Base-by-base conservation (phyloP, 129 eudicot species). In the Dittrichia graveolens region DNA sequence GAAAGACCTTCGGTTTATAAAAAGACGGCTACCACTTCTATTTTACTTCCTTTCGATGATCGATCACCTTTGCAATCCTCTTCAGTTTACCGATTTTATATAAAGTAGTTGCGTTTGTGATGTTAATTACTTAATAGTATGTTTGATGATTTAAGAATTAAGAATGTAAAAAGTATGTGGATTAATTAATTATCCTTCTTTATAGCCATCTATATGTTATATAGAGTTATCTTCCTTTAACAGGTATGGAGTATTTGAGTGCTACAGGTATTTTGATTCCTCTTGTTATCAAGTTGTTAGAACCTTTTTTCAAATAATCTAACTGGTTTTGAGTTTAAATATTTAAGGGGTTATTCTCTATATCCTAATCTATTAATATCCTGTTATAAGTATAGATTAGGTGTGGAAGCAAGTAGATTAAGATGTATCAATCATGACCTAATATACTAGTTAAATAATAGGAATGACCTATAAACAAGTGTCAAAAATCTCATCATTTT, bases 131-230 rank as follows among this genome's bases (percentile, higher is more conserved):
- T 72, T 61, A 61, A 67, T 59, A 76, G 76, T 73, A 65, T 73
- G 77, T 73, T 73, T 80, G 76, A 72, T 80, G 76, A 72, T 74
- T 81, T 40, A 43, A 39, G 78, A 70, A 65, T 61, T 73, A 31
- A 77, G 78, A 75, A 44, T 87, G 85, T 79, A 87, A 65, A 87
- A 81, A 87, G 55, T 11, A 72, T 64, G 67, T 82, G 78, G 79
- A 24, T 24, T 24, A 74, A 68, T 68, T 48, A 48, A 48, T 13
- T 61, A 46, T 64, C 38, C 62, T 75, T 60, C 67, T 49, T 9
- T 60, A 46, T 60, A 67, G 49, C 60, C 58, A 59, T 60, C 69
- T 45, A 62, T 35, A 38, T 72, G 67, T 44, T 58, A 24, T 24
- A 0, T 24, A 45, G 45, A 72, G 34, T 42, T 24, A 43, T 24